Conservation (phyloP, 2,329 filamentous ascomycete species). For the Fusarium longipes region DNA sequence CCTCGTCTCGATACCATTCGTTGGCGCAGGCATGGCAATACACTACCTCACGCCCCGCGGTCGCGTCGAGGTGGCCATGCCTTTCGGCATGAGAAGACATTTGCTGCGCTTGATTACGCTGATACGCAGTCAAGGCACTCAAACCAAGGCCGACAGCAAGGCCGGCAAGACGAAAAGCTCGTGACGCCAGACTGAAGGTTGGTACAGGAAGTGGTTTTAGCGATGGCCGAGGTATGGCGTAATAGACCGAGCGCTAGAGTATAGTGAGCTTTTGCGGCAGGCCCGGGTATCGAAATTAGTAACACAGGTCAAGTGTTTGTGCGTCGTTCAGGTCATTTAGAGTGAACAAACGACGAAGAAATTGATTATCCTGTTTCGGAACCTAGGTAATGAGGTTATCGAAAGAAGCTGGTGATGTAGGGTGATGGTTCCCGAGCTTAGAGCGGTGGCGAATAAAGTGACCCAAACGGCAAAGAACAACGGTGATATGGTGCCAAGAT, state of each 20-base stretch:
- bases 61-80: constrained; percentile 61
- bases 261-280: constrained; percentile 5
- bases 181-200: constrained; percentile 64
- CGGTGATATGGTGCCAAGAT: constrained; percentile 32
- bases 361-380: background rate
- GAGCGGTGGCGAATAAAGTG: constrained; percentile 35
- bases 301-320: constrained; percentile 1
- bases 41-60: constrained; percentile 73
- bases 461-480: constrained; percentile 29
- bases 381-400: constrained; percentile 26
- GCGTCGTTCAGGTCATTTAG: background rate
- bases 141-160: constrained; percentile 69
- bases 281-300: constrained; percentile 4
- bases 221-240: constrained; percentile 3
- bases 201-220: constrained; percentile 5
- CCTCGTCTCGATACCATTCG: constrained; percentile 82
- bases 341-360: constrained; percentile 4
- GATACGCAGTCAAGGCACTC: constrained; percentile 66
- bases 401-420: constrained; percentile 13
- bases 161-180: constrained; percentile 64
- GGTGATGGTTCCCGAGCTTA: constrained; percentile 29
- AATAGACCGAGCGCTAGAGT: constrained; percentile 3
- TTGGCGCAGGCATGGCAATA: constrained; percentile 85
- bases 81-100: constrained; percentile 51
- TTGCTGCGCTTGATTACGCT: constrained; percentile 58